Conservation (phyloP, 2,329 filamentous ascomycete species). For the Pestalotiopsis sp. region DNA sequence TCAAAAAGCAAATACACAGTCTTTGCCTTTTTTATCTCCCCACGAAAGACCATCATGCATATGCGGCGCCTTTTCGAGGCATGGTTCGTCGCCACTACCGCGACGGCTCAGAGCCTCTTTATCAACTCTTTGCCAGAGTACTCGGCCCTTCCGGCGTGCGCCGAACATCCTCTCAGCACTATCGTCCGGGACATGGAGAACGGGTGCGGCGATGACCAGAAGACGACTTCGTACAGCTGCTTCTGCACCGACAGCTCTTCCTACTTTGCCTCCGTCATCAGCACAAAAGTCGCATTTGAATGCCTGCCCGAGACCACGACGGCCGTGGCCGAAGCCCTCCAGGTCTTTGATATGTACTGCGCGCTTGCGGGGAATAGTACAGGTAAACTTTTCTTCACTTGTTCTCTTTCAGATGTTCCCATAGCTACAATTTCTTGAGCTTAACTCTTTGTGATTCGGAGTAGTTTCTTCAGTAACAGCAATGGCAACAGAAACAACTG, state of each 20-base stretch:
- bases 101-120: background rate
- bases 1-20: background rate
- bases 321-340: background rate
- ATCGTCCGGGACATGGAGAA: background rate
- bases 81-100: background rate
- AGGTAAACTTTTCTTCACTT: background rate
- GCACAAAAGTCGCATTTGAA: background rate
- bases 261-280: background rate
- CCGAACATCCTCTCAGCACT: background rate
- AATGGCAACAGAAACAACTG: background rate
- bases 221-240: constrained; percentile 12
- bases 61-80: background rate
- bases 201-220: background rate
- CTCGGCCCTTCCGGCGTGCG: constrained; percentile 2
- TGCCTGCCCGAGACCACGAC: constrained; percentile 4
- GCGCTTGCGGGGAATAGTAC: background rate
- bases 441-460: background rate
- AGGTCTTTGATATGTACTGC: constrained; percentile 5
- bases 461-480: background rate
- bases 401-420: background rate
- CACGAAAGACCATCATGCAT: background rate
- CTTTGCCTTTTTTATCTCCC: background rate
- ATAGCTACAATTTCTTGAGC: background rate
- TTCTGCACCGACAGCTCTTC: constrained; percentile 8
- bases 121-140: background rate